phyloP scores from a whole-genome alignment of 2,329 filamentous ascomycete genomes.

The Incumbomyces lentus region DNA sequence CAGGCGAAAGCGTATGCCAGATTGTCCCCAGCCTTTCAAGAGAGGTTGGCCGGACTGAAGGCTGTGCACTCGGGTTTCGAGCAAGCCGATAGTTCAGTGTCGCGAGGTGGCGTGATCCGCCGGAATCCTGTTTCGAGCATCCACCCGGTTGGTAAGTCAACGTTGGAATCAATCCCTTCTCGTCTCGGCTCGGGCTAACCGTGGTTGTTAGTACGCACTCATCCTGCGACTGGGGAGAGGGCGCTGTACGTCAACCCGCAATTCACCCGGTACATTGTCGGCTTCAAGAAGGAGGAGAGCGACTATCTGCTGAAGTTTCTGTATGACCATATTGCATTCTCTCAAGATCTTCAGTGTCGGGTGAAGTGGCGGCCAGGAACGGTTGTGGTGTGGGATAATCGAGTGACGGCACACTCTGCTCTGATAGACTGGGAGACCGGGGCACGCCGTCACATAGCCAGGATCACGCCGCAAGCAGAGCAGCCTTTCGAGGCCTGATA shows the following conservation, averaged over 20 bases:
- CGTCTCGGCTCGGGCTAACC: too few relatives aligned
- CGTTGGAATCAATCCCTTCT: too few relatives aligned
- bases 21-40: slow-evolving; percentile 64
- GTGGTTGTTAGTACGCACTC: slow-evolving; percentile 30
- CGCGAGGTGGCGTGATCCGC: slow-evolving; percentile 32
- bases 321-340: slow-evolving; percentile 36
- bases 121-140: slow-evolving; percentile 31
- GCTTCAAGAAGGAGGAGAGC: slow-evolving; percentile 38
- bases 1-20: slow-evolving; percentile 71
- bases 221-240: slow-evolving; percentile 40
- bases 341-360: slow-evolving; percentile 39
- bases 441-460: slow-evolving; percentile 41
- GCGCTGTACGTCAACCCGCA: slow-evolving; percentile 40
- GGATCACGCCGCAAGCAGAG: slow-evolving; percentile 44
- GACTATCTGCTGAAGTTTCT: slow-evolving; percentile 38
- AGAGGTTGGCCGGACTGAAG: slow-evolving; percentile 68
- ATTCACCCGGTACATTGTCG: slow-evolving; percentile 39
- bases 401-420: slow-evolving; percentile 34
- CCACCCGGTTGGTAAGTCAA: slow-evolving; percentile 25
- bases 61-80: slow-evolving; percentile 71
- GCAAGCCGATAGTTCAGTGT: slow-evolving; percentile 59
- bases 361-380: slow-evolving; percentile 40
- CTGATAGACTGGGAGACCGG: slow-evolving; percentile 44
- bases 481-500: slow-evolving; percentile 32
- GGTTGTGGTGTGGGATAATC: slow-evolving; percentile 29